These are phyloP conservation scores for Phytophthora meadii DNA, from an alignment of 352 stramenopile species.

Conservation along the genomic window DNA sequence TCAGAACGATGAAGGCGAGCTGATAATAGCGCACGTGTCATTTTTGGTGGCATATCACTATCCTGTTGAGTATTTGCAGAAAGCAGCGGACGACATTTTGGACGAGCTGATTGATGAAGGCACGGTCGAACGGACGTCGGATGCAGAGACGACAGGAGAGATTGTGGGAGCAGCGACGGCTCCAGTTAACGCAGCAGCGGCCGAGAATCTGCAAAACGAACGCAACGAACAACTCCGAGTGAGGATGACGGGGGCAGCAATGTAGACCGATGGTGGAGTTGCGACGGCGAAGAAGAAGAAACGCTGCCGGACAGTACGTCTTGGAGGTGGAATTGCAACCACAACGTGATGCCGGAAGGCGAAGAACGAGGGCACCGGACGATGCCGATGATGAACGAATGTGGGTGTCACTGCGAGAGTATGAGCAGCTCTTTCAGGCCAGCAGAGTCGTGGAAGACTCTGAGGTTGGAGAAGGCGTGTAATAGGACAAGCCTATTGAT, in stretches of 20 bases:
- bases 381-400: not conserved
- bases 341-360: too few species aligned
- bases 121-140: not conserved
- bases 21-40: conserved; percentile 3
- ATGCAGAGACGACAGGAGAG: not conserved
- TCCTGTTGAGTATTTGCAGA: not conserved
- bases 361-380: not conserved
- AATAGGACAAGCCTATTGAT: not conserved
- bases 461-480: conserved; percentile 7
- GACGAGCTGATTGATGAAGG: conserved; percentile 9
- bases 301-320: not conserved
- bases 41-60: conserved; percentile 13
- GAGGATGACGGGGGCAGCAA: too few species aligned
- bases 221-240: not conserved
- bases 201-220: not conserved
- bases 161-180: not conserved
- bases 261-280: not conserved
- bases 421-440: too few species aligned
- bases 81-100: not conserved
- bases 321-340: conserved; percentile 5
- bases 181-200: not conserved
- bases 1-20: not conserved
- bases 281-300: not conserved
- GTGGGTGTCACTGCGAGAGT: not conserved
- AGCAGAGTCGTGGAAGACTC: conserved; percentile 11